Base-by-base conservation (phyloP, 2,329 filamentous ascomycete species). In the Ceratocystis lukuohia region DNA sequence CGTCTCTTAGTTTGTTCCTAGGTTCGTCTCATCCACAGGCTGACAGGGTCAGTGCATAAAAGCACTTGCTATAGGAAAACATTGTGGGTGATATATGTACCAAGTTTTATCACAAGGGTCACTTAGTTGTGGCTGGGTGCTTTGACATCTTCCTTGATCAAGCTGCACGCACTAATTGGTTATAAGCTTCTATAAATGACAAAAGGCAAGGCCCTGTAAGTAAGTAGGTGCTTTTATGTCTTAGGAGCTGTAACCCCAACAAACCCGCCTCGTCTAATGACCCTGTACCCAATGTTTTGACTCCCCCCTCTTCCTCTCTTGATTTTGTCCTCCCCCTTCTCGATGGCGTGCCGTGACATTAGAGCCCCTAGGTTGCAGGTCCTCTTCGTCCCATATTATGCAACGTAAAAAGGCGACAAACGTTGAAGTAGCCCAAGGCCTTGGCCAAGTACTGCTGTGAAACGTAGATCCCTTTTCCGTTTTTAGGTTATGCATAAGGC, bases 41-140 rank as follows among this genome's bases (percentile, higher is more conserved):
- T 59, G 17, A 30, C 15, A 59, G 56, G 30, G 56, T 59, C 56
- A 37, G 56, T 59, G 56, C 56, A 59, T 37, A 59, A 59, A 33
- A 59, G 28, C 28, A 59, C 25, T 59, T 30, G 28, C 56, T 37
- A 37, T 25, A 53, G n/a, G 6, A 57, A 59, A 59, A 37, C 56
- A 37, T 20, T 33, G 30, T 6, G 7, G n/a, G 22, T 3, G n/a
- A 30, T 8, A 33, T 17, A 57, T 57, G n/a, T 59, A 37, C 30
- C 28, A 59, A 33, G 15, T 33, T 37, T 59, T 59, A 33, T n/a
- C 56, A 59, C 56, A 17, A 59, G 56, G 56, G 17, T 37, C 25
- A 30, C 15, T 10, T 25, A 15, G 12, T 15, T 25, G 48, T 28
- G 20, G 50, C 50, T 56, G 22, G 50, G 56, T 53, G 30, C 56